Percentiles rank a stretch among this genome's conserved stretches.
phyloP scores from a whole-genome alignment of 257 asterid species.

The Buddleja alternifolia region DNA sequence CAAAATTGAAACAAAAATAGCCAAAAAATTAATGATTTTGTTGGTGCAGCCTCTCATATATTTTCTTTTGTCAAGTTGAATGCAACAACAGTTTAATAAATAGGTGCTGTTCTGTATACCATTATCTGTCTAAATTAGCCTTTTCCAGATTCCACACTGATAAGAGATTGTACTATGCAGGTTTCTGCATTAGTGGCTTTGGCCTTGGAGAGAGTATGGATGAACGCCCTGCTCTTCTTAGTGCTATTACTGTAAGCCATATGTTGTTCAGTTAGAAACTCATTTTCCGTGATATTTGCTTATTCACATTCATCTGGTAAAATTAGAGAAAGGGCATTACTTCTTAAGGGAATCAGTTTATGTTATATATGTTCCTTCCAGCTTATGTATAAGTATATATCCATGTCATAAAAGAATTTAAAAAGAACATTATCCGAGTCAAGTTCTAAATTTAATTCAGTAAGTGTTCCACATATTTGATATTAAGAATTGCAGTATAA shows the following conservation, averaged over 20 bases:
- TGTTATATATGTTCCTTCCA: background rate
- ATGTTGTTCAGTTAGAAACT: conserved; percentile 17
- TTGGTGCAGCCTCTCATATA: conserved; percentile 2
- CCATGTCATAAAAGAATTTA: background rate
- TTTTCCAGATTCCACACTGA: conserved; percentile 16
- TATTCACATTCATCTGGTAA: background rate
- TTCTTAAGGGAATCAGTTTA: conserved; percentile 5
- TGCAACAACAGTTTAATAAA: background rate
- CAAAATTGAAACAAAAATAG: conserved; percentile 2
- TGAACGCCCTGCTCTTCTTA: conserved; percentile 75
- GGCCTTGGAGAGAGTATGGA: conserved; percentile 93
- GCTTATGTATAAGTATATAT: conserved; percentile 1
- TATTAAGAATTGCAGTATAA: background rate
- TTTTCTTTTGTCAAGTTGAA: conserved; percentile 8
- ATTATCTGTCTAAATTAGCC: conserved; percentile 1
- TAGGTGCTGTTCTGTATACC: background rate
- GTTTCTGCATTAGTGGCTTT: conserved; percentile 88
- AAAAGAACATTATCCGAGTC: too few relatives aligned
- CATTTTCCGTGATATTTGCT: background rate
- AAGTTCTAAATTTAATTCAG: background rate
- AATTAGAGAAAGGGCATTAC: conserved; percentile 4
- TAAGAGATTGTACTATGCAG: conserved; percentile 46
- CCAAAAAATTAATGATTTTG: background rate
- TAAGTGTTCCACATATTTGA: background rate
- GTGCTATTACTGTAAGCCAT: conserved; percentile 66